These are phyloP conservation scores for Phialocephala sp. DNA, from an alignment of 2,329 filamentous ascomycete species.

Conservation along the genomic window DNA sequence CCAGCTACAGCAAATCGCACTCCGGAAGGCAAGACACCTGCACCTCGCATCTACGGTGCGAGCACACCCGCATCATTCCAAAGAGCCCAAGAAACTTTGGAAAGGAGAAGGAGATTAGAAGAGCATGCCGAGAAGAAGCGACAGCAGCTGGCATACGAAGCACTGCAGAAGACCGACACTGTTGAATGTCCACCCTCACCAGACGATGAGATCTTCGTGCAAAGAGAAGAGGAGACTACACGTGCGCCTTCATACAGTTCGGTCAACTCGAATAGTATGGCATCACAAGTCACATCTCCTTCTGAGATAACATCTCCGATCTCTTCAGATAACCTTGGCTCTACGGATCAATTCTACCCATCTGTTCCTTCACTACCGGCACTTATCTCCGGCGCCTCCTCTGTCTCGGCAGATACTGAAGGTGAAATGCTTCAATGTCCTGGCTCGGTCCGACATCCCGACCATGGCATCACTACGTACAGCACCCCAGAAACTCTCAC, in stretches of 20 bases:
- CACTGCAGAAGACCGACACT: slow-evolving; percentile 35
- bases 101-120: slow-evolving; percentile 43
- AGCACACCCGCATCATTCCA: slow-evolving; percentile 50
- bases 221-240: slow-evolving; percentile 31
- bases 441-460: slow-evolving; percentile 52
- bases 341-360: slow-evolving; percentile 49
- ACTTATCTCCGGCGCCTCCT: slow-evolving; percentile 67
- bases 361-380: slow-evolving; percentile 70
- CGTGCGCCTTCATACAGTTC: slow-evolving; percentile 41
- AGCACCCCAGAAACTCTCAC: slow-evolving; percentile 40
- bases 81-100: slow-evolving; percentile 44
- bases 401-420: slow-evolving; percentile 66
- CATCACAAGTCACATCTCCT: slow-evolving; percentile 44
- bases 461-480: slow-evolving; percentile 30
- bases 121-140: slow-evolving; percentile 45
- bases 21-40: slow-evolving; percentile 46
- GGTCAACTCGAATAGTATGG: slow-evolving; percentile 47
- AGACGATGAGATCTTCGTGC: slow-evolving; percentile 47
- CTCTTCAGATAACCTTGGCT: slow-evolving; percentile 56
- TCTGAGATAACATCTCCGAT: slow-evolving; percentile 40
- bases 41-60: slow-evolving; percentile 45
- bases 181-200: slow-evolving; percentile 53
- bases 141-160: slow-evolving; percentile 31
- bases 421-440: slow-evolving; percentile 62
- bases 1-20: slow-evolving; percentile 55